Evolutionary conservation across 495 filamentous ascomycete species (phyloP), one percentile per base, ranked within the genome.

Genomic region (Penicillium herquei): DNA sequence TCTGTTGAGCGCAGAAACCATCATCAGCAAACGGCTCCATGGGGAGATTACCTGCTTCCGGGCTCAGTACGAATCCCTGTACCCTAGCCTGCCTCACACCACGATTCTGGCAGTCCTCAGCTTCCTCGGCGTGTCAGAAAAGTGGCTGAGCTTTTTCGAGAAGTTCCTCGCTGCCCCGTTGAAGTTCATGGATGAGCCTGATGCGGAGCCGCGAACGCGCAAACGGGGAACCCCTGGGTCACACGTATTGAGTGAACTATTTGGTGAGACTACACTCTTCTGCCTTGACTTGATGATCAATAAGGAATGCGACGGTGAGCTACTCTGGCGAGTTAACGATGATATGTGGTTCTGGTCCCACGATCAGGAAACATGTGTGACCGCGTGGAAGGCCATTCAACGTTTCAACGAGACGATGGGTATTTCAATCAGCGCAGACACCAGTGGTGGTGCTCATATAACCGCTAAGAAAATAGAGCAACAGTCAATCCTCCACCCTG

Each of bases 331-430:
- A 7, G 72, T 87, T 35, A 79, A 86, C 54, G 85, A 88, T 58
- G 85, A 88, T 60, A 81, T 88, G 55, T 88, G 86, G 86, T 80
- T 88, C 57, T 88, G 85, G 85, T 78, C 78, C 21, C 67, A 79
- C 7, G 78, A 83, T 30, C n/a, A n/a, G n/a, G 55, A 74, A 5
- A 75, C 68, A 6, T 83, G 82, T 42, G 75, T 75, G 34, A 79
- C 74, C 44, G 86, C 82, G 1, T 89, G 85, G 86, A 56, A 65
- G 16, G 70, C 79, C 2, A 81, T 88, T 65, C 74, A 72, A 1
- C 58, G 73, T 1, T 88, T 85, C 49, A 67, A 76, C 18, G 64
- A 77, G 10, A 70, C 76, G 0, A 82, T 85, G 68, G 82, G 84
- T 0, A 71, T 87, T 14, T 56, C 75, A 11, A 76, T 88, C 48